Base-by-base conservation (phyloP, 192 early-diverging fungal genomes). In the Gigaspora rosea region DNA sequence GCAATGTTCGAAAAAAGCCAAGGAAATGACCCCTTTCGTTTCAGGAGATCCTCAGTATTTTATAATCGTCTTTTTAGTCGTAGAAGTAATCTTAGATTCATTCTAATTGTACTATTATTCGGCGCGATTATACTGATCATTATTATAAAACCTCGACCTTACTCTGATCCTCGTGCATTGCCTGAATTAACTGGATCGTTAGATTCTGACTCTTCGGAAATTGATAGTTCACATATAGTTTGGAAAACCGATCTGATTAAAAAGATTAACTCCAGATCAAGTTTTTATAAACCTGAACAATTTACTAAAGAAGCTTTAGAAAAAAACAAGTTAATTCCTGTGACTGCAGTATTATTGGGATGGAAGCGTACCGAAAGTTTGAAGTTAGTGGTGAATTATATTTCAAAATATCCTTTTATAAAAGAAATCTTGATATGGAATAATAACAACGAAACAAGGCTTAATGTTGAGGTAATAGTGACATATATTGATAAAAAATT, bases 401-500 rank as follows among this genome's bases (percentile, higher is more conserved):
- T 88, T 46, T 78, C 76, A 11, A 85, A 82, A 46, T 88, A 88
- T 79, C 86, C 86, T 3, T 88, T 80, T 73, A 85, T 88, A 62
- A 85, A 82, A 32, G 82, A 88, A 41, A 88, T 88, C 57, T 80
- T 86, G 48, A 74, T 88, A 56, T 84, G 86, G 80, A 88, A 88
- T 73, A 84, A 83, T 49, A 84, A 84, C 71, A 59, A 76, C 64
- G 74, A 81, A 35, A 68, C 70, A 10, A 73, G 65, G n/a, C 68
- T 84, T 58, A 58, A 73, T 73, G 4, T 20, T n/a, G 41, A 59
- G 54, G 54, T 58, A 73, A 22, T 66, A 47, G 16, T 62, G 22
- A 63, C 32, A 6, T 35, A 4, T 35, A 64, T 33, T 63, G 20
- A 35, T n/a, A n/a, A n/a, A 12, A 22, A 27, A 27, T 22, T 64